A percentile compares a stretch with the other conserved stretches of the same genome.
Conservation (phyloP, 1,139 yeast species). For the Nakaseomyces sp. region DNA sequence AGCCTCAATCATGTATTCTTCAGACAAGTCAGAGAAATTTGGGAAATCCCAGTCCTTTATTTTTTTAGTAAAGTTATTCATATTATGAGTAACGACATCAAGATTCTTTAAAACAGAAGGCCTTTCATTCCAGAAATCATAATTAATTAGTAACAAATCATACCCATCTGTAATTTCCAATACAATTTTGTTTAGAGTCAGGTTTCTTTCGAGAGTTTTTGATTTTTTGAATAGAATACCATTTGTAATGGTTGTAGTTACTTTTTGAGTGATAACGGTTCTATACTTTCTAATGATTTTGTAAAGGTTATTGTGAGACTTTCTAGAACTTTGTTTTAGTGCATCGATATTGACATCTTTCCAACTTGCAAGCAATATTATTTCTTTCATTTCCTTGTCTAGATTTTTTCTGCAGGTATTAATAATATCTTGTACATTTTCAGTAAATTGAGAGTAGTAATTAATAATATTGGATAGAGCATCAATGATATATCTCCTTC, state of each 20-base stretch:
- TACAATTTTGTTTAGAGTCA: not conserved
- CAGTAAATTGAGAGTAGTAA: constrained; percentile 59
- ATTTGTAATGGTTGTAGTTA: constrained; percentile 48
- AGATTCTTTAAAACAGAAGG: constrained; percentile 47
- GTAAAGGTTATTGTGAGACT: constrained; percentile 77
- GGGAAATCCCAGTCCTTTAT: constrained; percentile 34
- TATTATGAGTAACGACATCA: constrained; percentile 43
- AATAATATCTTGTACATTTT: constrained; percentile 41
- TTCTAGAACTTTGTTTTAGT: constrained; percentile 82
- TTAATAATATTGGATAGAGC: constrained; percentile 54
- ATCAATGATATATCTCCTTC: constrained; percentile 19
- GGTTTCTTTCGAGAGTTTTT: not conserved
- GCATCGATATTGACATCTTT: constrained; percentile 93
- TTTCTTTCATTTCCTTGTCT: constrained; percentile 75
- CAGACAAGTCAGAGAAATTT: constrained; percentile 43
- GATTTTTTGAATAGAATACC: constrained; percentile 39
- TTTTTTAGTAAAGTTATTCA: constrained; percentile 41
- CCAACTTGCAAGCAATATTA: constrained; percentile 89
- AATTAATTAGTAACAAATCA: constrained; percentile 6
- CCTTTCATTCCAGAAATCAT: constrained; percentile 41
- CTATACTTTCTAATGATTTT: constrained; percentile 81
- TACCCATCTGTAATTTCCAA: constrained; percentile 6
- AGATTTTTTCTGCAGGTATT: constrained; percentile 42
- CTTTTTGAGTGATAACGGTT: constrained; percentile 46
- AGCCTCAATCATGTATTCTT: constrained; percentile 48